phyloP scores from a whole-genome alignment of 2,329 filamentous ascomycete genomes.

The Hymenoscyphus repandus region DNA sequence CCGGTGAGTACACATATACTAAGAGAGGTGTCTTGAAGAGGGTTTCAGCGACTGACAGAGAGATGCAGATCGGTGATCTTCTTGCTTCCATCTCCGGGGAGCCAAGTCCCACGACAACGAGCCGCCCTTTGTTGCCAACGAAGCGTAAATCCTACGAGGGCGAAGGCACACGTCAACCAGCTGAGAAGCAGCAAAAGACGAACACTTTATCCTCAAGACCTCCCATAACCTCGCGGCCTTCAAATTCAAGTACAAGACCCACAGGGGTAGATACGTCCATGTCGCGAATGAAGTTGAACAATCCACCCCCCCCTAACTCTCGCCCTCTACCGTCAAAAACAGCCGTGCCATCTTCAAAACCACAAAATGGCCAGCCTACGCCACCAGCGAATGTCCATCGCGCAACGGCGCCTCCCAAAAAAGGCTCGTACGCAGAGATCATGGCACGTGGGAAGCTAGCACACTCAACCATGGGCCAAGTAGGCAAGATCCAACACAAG shows the following conservation, averaged over 20 bases:
- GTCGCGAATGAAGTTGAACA: constrained; percentile 18
- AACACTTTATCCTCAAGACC: constrained; percentile 10
- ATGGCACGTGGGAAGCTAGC: constrained; percentile 66
- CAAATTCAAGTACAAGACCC: constrained; percentile 13
- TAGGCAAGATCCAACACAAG: constrained; percentile 72
- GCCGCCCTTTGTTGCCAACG: constrained; percentile 29
- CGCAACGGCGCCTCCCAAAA: constrained; percentile 50
- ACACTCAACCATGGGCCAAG: constrained; percentile 53
- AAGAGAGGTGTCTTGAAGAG: not conserved
- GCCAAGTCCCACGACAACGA: constrained; percentile 34
- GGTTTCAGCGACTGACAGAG: constrained; percentile 13
- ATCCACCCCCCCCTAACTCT: constrained; percentile 2
- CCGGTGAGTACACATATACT: constrained; percentile 19
- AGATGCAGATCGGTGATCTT: constrained; percentile 48
- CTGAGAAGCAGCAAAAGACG: constrained; percentile 40
- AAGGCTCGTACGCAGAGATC: constrained; percentile 69
- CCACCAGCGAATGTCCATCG: constrained; percentile 17
- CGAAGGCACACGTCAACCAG: constrained; percentile 36
- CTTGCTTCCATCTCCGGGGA: constrained; percentile 57
- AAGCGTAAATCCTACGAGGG: constrained; percentile 56
- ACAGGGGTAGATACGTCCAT: constrained; percentile 18
- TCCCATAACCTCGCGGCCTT: constrained; percentile 21
- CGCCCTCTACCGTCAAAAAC: not conserved
- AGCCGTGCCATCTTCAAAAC: constrained; percentile 7
- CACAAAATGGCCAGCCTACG: constrained; percentile 26